phyloP scores from a whole-genome alignment of 257 asterid genomes.

The Fraxinus excelsior region DNA sequence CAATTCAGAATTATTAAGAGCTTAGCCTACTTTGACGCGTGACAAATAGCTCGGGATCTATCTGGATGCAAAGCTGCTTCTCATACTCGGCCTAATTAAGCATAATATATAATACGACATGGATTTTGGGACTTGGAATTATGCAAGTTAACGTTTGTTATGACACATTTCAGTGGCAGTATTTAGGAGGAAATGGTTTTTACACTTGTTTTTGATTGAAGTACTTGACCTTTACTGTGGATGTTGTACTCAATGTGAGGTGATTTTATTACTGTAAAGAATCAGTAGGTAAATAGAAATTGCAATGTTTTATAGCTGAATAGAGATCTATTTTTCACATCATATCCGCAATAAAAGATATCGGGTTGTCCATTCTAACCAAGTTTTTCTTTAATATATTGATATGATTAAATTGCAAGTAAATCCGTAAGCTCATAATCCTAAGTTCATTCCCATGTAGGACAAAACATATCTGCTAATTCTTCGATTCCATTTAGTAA shows the following conservation, averaged over 20 bases:
- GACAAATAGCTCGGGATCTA: constrained; percentile 14
- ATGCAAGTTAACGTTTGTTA: constrained; percentile 2
- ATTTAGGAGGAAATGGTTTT: neutral
- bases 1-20: constrained; percentile 3
- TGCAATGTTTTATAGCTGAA: constrained; percentile 29
- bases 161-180: neutral
- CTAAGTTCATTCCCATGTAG: too few relatives aligned
- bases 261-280: constrained; percentile 45
- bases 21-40: constrained; percentile 1
- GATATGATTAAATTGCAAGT: neutral
- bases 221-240: constrained; percentile 8
- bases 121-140: neutral
- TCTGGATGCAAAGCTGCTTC: neutral
- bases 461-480: too few relatives aligned
- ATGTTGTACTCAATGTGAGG: constrained; percentile 7
- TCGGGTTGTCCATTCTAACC: constrained; percentile 9
- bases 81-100: constrained; percentile 8
- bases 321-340: constrained; percentile 15
- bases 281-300: constrained; percentile 31
- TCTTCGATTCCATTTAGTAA: too few relatives aligned
- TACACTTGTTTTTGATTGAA: neutral
- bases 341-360: constrained; percentile 26
- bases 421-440: too few relatives aligned
- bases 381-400: neutral
- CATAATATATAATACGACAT: constrained; percentile 12